Base-by-base conservation (phyloP, 495 filamentous ascomycete species). In the Parathielavia hyrcaniae region DNA sequence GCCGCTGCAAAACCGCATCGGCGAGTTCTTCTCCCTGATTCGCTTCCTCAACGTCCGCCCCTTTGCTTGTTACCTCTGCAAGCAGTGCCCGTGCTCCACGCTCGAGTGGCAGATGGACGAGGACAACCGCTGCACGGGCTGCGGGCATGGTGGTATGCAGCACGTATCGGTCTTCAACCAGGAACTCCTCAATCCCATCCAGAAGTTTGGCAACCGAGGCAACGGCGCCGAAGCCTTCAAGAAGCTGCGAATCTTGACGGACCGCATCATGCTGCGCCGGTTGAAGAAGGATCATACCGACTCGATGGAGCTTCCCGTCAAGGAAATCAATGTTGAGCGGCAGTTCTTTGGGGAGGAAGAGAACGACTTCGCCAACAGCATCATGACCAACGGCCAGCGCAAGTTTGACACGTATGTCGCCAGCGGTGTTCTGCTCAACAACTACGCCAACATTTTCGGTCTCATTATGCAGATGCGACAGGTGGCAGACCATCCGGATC, bases 391-490 rank as follows among this genome's bases (percentile, higher is more conserved):
- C 64, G 86, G 86, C 11, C 82, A 84, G 38, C 83, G 93, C 40
- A 83, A 90, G 58, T 98, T 97, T 60, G 88, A 97, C 60, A 96
- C 89, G 1, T 98, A 97, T 64, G 93, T 97, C 19, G 88, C 89
- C 48, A 88, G 87, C 44, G 93, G 92, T 71, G 93, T 97, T 6
- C 83, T 97, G 71, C 80, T 97, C 55, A 96, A 97, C 75, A 98
- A 97, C 65, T 97, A 97, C 64, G 91, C 92, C 74, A 90, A 90
- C 53, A 86, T 87, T 45, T 86, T 86, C 55, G 90, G 90, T 47
- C 79, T 96, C 41, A 95, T 96, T 66, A 95, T 95, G 87, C 88
- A 95, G 70, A 97, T 97, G 91, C 88, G 92, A 32, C 93, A 97
- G 75, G 87, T 91, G 9, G 89, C 92, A 0, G 90, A 98, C 64